Evolutionary conservation across 352 stramenopile species (phyloP).

Genomic region (Elongisporangium senticosum): DNA sequence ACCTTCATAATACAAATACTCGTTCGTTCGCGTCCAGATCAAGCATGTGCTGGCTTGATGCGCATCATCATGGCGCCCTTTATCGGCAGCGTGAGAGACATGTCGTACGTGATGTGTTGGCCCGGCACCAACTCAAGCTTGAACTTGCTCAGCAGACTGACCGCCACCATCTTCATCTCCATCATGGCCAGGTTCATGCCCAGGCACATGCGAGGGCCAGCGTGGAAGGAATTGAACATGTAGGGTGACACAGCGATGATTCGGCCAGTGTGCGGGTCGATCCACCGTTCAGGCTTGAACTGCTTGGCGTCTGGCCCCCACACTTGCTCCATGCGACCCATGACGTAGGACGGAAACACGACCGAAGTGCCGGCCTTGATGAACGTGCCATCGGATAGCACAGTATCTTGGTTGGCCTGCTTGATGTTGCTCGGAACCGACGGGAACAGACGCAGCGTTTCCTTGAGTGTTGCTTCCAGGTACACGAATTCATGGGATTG

Average conservation of each 20-base stretch:
- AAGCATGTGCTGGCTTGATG: no score
- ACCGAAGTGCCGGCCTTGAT: slow-evolving; percentile 27
- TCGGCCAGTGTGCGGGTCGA: slow-evolving; percentile 34
- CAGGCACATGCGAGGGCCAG: slow-evolving; percentile 45
- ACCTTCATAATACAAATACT: no score
- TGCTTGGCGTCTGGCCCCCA: slow-evolving; percentile 55
- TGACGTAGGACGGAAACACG: slow-evolving; percentile 37
- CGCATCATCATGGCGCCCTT: slow-evolving; percentile 8
- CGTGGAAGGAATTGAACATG: slow-evolving; percentile 54
- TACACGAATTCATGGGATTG: slow-evolving; percentile 27
- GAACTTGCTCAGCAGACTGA: slow-evolving; percentile 33
- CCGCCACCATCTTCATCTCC: slow-evolving; percentile 39
- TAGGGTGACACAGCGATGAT: slow-evolving; percentile 30
- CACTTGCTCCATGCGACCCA: slow-evolving; percentile 45
- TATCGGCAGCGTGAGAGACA: slow-evolving; percentile 11
- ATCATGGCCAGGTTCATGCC: slow-evolving; percentile 42
- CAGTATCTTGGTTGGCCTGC: slow-evolving; percentile 29
- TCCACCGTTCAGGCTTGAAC: slow-evolving; percentile 66
- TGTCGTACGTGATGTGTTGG: slow-evolving; percentile 8
- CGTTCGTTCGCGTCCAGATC: no score
- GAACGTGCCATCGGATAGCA: slow-evolving; percentile 60
- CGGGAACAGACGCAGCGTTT: slow-evolving; percentile 64
- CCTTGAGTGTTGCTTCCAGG: slow-evolving; percentile 43
- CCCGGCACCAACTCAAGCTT: slow-evolving; percentile 19
- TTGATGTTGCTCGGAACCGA: slow-evolving; percentile 41